Base-by-base conservation (phyloP, 164 flowering plant species). In the Sedum album region DNA sequence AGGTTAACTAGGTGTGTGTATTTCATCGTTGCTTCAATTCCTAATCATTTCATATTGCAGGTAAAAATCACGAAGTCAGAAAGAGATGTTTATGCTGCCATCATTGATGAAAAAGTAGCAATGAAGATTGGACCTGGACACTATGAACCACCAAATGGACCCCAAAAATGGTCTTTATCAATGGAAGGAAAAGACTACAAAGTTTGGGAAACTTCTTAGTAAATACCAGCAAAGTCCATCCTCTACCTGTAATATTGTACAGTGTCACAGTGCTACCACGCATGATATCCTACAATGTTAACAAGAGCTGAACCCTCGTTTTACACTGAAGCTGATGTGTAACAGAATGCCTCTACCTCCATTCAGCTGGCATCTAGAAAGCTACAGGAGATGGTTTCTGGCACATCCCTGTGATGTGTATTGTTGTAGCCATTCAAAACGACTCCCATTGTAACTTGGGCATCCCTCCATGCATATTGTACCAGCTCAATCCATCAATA, bases 61-160 rank as follows among this genome's bases (percentile, higher is more conserved):
- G 83, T 91, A 39, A 33, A 86, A 73, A 94, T 94, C 55, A 65
- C 70, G 15, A 91, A 86, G 79, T 90, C 89, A 21, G 93, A 89
- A 61, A 81, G 84, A 71, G 96, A 91, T 77, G 96, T 94, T 10
- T 94, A 94, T 73, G 98, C 89, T 18, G 98, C 98, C 36, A 80
- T 84, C 23, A 72, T 94, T 41, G 93, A 90, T 76, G 87, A 90
- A 20, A 94, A 85, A 69, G 82, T 94, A 65, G 87, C 86, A 1
- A 71, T 94, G 89, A 91, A 94, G 77, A 91, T 94, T 46, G 98
- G 98, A 70, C 96, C 98, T 6, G 98, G 98, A 33, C 66, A 85
- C 31, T 91, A 80, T 66, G 96, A 94, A 67, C 98, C 98, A 42
- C 82, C 83, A 10, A 81, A 72, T 60, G 90, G 81, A 41, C 26